These are phyloP conservation scores for Xylaria sp. DNA, from an alignment of 2,329 filamentous ascomycete genomes.

Conservation along the genomic window DNA sequence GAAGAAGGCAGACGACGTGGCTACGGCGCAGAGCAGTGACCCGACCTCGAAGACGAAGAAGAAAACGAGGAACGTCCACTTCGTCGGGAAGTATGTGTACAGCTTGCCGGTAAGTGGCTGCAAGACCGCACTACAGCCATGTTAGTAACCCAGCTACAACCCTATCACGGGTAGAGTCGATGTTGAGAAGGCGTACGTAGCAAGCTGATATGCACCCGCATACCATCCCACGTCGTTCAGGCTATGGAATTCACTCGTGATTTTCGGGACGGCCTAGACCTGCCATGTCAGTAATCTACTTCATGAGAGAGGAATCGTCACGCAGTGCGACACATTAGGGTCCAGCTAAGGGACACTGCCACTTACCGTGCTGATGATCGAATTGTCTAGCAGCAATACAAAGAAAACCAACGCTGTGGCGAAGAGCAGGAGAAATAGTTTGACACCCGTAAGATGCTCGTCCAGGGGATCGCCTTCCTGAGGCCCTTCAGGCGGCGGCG, in stretches of 20 bases:
- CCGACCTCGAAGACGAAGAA: conserved; percentile 66
- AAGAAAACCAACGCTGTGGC: conserved; percentile 52
- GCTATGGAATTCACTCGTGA: conserved; percentile 62
- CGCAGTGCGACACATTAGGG: neutral
- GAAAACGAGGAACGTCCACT: conserved; percentile 55
- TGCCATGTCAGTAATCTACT: conserved; percentile 10
- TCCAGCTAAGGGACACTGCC: neutral
- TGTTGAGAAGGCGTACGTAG: conserved; percentile 49
- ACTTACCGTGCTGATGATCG: conserved; percentile 62
- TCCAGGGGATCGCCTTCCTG: conserved; percentile 37
- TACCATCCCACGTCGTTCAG: conserved; percentile 67
- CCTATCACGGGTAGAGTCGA: no score
- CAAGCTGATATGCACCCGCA: conserved; percentile 59
- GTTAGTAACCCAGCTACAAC: neutral
- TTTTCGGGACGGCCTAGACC: conserved; percentile 57
- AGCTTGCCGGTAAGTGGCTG: conserved; percentile 64
- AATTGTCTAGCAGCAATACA: conserved; percentile 62
- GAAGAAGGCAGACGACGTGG: conserved; percentile 60
- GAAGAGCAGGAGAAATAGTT: conserved; percentile 43
- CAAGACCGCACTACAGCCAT: conserved; percentile 55
- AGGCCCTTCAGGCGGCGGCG: conserved; percentile 16
- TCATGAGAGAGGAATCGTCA: neutral
- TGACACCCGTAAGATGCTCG: conserved; percentile 45
- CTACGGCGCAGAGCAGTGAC: conserved; percentile 63
- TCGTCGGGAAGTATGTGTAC: conserved; percentile 55